phyloP scores from a whole-genome alignment of 2,329 filamentous ascomycete species.

The Sclerotinia nivalis region DNA sequence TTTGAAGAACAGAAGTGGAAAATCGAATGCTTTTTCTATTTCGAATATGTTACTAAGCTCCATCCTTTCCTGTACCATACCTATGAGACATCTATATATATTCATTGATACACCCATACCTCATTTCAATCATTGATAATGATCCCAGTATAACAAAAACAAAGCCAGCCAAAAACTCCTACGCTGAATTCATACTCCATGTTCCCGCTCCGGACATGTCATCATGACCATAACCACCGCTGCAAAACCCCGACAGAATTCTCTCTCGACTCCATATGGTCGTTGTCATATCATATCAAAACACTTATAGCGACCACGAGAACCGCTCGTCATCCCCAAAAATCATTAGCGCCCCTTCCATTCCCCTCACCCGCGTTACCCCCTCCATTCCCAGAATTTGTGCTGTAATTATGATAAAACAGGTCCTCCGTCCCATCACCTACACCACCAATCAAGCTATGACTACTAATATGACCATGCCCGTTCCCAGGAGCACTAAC shows the following conservation, averaged over 20 bases:
- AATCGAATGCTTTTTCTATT: no score
- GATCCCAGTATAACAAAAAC: neutral
- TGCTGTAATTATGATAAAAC: neutral
- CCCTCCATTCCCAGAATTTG: neutral
- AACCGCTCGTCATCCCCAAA: neutral
- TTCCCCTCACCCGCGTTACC: neutral
- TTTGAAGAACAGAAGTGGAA: no score
- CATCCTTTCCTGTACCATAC: neutral
- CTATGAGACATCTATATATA: neutral
- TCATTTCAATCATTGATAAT: neutral
- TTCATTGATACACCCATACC: neutral
- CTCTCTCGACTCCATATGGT: neutral
- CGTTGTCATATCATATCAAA: neutral
- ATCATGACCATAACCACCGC: neutral
- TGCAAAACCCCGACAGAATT: neutral
- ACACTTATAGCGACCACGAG: neutral
- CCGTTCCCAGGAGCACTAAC: neutral
- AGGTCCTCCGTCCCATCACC: neutral
- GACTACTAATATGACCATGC: neutral
- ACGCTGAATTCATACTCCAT: neutral
- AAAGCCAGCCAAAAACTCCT: slow-evolving; percentile 5
- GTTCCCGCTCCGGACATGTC: neutral
- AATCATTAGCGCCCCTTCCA: neutral
- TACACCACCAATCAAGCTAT: neutral
- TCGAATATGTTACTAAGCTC: neutral